Evolutionary conservation across 2,329 filamentous ascomycete species (phyloP).

Genomic region (Phialophora verrucosa): DNA sequence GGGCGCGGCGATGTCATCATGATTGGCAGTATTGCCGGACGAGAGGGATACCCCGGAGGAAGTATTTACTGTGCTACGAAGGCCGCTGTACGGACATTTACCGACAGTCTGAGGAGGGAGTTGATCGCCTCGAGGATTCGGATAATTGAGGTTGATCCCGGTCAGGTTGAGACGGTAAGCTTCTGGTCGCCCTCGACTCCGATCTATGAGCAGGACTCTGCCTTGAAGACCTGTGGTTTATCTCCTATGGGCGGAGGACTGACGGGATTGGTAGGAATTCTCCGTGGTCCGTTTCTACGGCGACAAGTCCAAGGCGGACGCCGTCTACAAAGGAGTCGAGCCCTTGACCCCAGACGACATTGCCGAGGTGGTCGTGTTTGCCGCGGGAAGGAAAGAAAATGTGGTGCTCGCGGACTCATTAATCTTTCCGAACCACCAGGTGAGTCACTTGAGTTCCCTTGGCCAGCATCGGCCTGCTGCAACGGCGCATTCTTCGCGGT

Average conservation of each 20-base stretch:
- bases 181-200: background rate
- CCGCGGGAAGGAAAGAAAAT: constrained; percentile 82
- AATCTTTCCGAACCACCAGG: constrained; percentile 86
- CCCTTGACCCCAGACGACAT: constrained; percentile 89
- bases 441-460: constrained; percentile 10
- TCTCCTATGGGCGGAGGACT: background rate
- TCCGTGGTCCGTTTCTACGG: constrained; percentile 86
- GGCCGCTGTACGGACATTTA: constrained; percentile 83
- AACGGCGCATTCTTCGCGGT: background rate
- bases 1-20: constrained; percentile 95
- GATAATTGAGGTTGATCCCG: constrained; percentile 87
- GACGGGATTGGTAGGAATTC: constrained; percentile 64
- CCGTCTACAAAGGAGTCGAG: constrained; percentile 74
- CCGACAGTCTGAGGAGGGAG: constrained; percentile 80
- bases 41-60: constrained; percentile 82
- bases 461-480: background rate
- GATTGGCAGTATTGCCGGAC: constrained; percentile 87
- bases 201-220: background rate
- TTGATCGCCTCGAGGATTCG: constrained; percentile 79
- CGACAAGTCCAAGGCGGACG: constrained; percentile 86
- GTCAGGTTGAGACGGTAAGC: constrained; percentile 78
- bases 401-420: constrained; percentile 88
- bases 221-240: background rate
- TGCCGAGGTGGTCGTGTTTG: constrained; percentile 87
- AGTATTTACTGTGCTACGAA: constrained; percentile 94